Evolutionary conservation across 2,329 filamentous ascomycete genomes (phyloP).

Genomic region (Penicillium verrucosum): DNA sequence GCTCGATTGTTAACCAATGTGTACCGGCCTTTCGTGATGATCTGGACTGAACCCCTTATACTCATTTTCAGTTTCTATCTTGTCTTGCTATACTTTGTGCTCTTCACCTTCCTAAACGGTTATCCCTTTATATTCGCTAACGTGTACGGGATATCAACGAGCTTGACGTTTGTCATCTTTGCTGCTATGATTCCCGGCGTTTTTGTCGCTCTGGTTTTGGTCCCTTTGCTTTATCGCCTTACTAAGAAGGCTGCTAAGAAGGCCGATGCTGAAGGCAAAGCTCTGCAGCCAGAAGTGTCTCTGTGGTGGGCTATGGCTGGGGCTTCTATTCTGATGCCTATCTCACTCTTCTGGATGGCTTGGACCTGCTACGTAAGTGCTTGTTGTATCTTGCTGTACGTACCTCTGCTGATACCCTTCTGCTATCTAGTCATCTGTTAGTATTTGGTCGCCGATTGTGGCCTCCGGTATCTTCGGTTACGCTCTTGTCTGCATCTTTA

Average conservation of each 20-base stretch:
- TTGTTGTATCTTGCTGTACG: neutral
- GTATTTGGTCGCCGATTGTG: slow-evolving; percentile 50
- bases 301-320: slow-evolving; percentile 4
- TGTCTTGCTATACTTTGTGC: slow-evolving; percentile 30
- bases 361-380: slow-evolving; percentile 18
- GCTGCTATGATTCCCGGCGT: slow-evolving; percentile 38
- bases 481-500: slow-evolving; percentile 49
- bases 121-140: slow-evolving; percentile 52
- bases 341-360: slow-evolving; percentile 2
- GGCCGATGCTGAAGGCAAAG: neutral
- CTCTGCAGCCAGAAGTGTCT: slow-evolving; percentile 3
- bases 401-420: neutral
- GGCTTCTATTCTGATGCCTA: neutral
- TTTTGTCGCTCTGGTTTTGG: slow-evolving; percentile 1
- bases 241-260: neutral
- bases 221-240: neutral
- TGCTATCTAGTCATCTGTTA: slow-evolving; percentile 31
- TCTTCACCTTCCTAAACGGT: slow-evolving; percentile 41
- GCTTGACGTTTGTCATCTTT: slow-evolving; percentile 48
- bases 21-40: slow-evolving; percentile 42
- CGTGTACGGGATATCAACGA: slow-evolving; percentile 46
- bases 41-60: slow-evolving; percentile 28
- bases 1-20: slow-evolving; percentile 36
- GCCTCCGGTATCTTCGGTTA: slow-evolving; percentile 54
- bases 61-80: slow-evolving; percentile 28